Evolutionary conservation across 345 rosid genomes (phyloP).

Genomic region (Erysimum cheiranthoides): DNA sequence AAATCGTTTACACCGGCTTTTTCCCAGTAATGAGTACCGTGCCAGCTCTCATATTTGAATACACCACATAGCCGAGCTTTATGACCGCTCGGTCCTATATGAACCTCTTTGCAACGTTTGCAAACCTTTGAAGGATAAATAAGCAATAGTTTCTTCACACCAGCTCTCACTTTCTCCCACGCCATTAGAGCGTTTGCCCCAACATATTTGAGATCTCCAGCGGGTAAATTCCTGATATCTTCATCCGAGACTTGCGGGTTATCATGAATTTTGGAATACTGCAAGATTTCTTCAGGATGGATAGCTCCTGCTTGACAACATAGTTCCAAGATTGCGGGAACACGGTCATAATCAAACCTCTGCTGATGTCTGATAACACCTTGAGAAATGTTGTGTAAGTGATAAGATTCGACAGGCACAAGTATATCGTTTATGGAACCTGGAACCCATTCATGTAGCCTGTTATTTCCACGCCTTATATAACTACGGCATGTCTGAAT

Average conservation of each 20-base stretch:
- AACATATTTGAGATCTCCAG: slow-evolving; percentile 50
- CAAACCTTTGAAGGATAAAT: slow-evolving; percentile 83
- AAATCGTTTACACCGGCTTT: slow-evolving; percentile 79
- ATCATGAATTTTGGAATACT: slow-evolving; percentile 31
- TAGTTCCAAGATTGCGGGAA: slow-evolving; percentile 82
- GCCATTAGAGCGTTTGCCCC: slow-evolving; percentile 69
- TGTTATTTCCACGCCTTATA: slow-evolving; percentile 59
- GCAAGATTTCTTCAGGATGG: slow-evolving; percentile 41
- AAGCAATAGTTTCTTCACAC: slow-evolving; percentile 62
- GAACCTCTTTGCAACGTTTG: slow-evolving; percentile 77
- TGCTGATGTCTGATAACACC: slow-evolving; percentile 68
- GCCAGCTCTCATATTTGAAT: slow-evolving; percentile 81
- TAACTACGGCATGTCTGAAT: slow-evolving; percentile 81
- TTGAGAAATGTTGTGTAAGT: slow-evolving; percentile 62
- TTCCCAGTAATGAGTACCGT: slow-evolving; percentile 78
- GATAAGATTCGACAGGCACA: slow-evolving; percentile 74
- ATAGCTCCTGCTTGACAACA: slow-evolving; percentile 88
- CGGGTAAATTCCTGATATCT: slow-evolving; percentile 50
- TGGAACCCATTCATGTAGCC: slow-evolving; percentile 80
- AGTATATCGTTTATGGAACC: slow-evolving; percentile 75
- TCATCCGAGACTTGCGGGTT: slow-evolving; percentile 35
- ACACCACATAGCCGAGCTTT: slow-evolving; percentile 84
- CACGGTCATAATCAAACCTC: slow-evolving; percentile 78
- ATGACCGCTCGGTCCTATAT: slow-evolving; percentile 85
- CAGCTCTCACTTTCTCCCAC: slow-evolving; percentile 71